These are phyloP conservation scores for Talaromyces sp. DNA, from an alignment of 2,329 filamentous ascomycete genomes.

Conservation along the genomic window DNA sequence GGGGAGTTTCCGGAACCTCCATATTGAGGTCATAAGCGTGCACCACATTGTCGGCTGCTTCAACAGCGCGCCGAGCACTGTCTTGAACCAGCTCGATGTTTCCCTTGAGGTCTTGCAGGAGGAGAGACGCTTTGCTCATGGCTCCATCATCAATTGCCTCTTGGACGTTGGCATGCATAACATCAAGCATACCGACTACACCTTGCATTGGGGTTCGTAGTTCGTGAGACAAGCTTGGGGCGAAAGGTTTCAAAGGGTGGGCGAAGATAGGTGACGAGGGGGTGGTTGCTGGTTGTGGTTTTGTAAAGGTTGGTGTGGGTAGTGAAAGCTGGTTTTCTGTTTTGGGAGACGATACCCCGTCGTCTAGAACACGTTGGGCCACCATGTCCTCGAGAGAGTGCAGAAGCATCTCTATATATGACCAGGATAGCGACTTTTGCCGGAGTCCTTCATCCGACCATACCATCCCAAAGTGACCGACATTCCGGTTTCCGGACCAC, in stretches of 20 bases:
- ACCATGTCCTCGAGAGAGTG: slow-evolving; percentile 66
- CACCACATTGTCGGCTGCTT: slow-evolving; percentile 70
- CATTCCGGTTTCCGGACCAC: slow-evolving; percentile 55
- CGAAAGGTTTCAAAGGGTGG: slow-evolving; percentile 66
- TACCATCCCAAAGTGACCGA: slow-evolving; percentile 67
- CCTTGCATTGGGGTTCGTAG: slow-evolving; percentile 70
- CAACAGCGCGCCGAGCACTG: slow-evolving; percentile 65
- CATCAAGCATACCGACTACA: slow-evolving; percentile 69
- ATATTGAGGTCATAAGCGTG: slow-evolving; percentile 72
- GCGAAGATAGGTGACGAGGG: slow-evolving; percentile 51
- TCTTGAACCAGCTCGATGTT: slow-evolving; percentile 71
- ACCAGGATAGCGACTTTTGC: slow-evolving; percentile 56
- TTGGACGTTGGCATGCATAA: slow-evolving; percentile 68
- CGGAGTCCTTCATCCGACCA: slow-evolving; percentile 61
- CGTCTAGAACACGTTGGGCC: slow-evolving; percentile 52
- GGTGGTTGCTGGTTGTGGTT: slow-evolving; percentile 46
- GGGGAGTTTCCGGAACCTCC: slow-evolving; percentile 63
- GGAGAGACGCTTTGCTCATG: slow-evolving; percentile 31
- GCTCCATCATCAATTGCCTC: slow-evolving; percentile 56
- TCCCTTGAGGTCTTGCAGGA: slow-evolving; percentile 60
- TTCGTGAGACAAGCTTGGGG: slow-evolving; percentile 67
- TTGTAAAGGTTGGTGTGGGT: slow-evolving; percentile 12
- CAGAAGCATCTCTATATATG: slow-evolving; percentile 62
- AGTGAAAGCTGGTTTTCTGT: slow-evolving; percentile 21
- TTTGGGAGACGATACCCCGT: slow-evolving; percentile 41